A percentile compares a stretch with the other conserved stretches of the same genome.
Conservation (phyloP, 106 monocot genomes). For the Dioscorea alata region DNA sequence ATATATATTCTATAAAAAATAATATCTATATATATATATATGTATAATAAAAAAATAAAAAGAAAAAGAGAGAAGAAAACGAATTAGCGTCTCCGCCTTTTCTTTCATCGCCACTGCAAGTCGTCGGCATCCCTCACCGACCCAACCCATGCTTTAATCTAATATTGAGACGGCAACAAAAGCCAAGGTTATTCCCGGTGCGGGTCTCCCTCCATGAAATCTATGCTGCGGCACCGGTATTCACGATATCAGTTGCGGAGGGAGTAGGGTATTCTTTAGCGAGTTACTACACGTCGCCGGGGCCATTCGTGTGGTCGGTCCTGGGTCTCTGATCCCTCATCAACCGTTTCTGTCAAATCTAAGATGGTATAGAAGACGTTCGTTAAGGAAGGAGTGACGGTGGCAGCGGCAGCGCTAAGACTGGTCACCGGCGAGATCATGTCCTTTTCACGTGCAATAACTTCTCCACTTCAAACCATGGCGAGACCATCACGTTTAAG, state of each 20-base stretch:
- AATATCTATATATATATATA: no score
- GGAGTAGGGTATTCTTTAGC: constrained; percentile 68
- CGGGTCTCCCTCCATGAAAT: no score
- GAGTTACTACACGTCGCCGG: constrained; percentile 95
- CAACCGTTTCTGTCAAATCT: constrained; percentile 93
- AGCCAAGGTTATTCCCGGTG: no score
- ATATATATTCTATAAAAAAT: no score
- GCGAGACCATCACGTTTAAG: constrained; percentile 96
- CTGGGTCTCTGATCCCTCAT: constrained; percentile 97
- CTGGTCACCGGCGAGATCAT: constrained; percentile 89
- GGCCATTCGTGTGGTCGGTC: constrained; percentile 90
- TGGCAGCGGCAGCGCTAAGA: constrained; percentile 38
- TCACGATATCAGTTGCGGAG: constrained; percentile 12
- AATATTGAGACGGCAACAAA: no score
- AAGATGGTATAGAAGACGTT: constrained; percentile 96
- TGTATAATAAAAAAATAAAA: no score
- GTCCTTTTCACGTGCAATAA: constrained; percentile 88
- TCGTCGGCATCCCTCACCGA: background rate
- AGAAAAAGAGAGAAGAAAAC: no score
- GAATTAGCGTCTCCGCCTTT: background rate
- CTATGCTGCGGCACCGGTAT: no score
- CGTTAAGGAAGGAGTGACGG: constrained; percentile 37
- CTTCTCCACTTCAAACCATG: constrained; percentile 66
- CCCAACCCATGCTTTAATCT: background rate
- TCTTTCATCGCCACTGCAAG: background rate